Evolutionary conservation across 768 basidiomycete genomes (phyloP), one percentile per base, ranked within the genome.

Genomic region (Chlorophyllum brunneum): DNA sequence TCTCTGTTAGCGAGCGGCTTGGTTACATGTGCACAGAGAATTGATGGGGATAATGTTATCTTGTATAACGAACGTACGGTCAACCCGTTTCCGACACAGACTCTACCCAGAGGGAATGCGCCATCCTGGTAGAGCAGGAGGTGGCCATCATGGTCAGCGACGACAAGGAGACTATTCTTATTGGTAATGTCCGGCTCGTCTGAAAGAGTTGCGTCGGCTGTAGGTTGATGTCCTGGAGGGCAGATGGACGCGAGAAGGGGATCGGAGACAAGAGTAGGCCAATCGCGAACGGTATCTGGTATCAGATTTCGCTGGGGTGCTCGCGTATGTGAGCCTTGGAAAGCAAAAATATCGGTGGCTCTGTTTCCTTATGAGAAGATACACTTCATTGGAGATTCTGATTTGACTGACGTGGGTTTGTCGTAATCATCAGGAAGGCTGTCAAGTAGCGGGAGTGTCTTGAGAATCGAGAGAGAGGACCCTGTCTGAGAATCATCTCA

Each of bases 261-360:
- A 61, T 82, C 79, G 7, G 74, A 61, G 15, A 78, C 73, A 24
- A 92, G 71, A 5, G 78, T 76, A 6, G 91, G 88, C 88, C 91
- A 92, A 26, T 70, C 63, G 18, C 73, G 72, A 47, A 92, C 86
- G 33, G 81, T 66, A 38, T 74, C 67, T n/a, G 88, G 88, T 16
- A 79, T 63, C 5, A 70, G 65, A 20, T 72, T 65, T 58, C 75
- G 76, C 37, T 68, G 66, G 23, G 63, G 63, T 27, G 72, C 56
- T 39, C 75, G 78, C 11, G 78, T 80, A 50, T 83, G 80, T 8
- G 81, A 79, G 33, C 82, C 83, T 68, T 89, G 85, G 62, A 91
- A 90, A 34, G 87, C 85, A 64, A 92, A 92, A 34, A 92, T 68
- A 68, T 91, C 85, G 49, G 83, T 83, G 6, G 85, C 84, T 51